Evolutionary conservation across 352 stramenopile species (phyloP), one percentile per base, ranked within the genome.

Genomic region (Phytopythium oedochilum): DNA sequence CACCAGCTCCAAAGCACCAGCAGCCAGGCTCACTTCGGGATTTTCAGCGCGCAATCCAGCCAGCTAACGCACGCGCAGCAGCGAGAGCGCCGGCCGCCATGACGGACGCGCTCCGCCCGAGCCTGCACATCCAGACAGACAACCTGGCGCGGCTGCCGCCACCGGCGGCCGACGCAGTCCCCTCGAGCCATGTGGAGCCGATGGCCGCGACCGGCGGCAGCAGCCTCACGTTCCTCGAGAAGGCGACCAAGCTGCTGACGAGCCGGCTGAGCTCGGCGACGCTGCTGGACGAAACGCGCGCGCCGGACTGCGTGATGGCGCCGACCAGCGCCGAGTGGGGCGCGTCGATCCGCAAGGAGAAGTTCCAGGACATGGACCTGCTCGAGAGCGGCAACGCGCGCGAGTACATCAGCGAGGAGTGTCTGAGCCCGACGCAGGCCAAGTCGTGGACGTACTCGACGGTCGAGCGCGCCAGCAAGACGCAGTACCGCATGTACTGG

Each of bases 401-500:
- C 26, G 80, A 94, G 61, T 91, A 92, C 63, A 76, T 94, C n/a
- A 73, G 78, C 4, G 84, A 94, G 43, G 78, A 90, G n/a, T 89
- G 78, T 52, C 62, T 92, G 28, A 94, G 82, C 42, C 84, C 82
- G 20, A 90, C 81, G 9, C 69, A 78, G 48, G 61, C 72, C 58
- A 93, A 92, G 65, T 78, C 78, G 23, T 93, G 81, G 81, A 90
- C 81, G 34, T 92, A 90, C 57, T 88, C 71, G 47, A 89, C 75
- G 0, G 79, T 93, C 5, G 78, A 92, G 51, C 81, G 83, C 39
- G 76, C 66, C 53, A 88, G 90, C 79, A 93, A 93, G 70, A 88
- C 78, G 32, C 77, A 93, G 66, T 93, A 88, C 75, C 89, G 84
- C 65, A 92, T 92, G 81, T 91, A 83, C 55, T 92, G 76, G 79